These are phyloP conservation scores for Funneliformis mosseae DNA, from an alignment of 192 early-diverging fungal species.

Conservation along the genomic window DNA sequence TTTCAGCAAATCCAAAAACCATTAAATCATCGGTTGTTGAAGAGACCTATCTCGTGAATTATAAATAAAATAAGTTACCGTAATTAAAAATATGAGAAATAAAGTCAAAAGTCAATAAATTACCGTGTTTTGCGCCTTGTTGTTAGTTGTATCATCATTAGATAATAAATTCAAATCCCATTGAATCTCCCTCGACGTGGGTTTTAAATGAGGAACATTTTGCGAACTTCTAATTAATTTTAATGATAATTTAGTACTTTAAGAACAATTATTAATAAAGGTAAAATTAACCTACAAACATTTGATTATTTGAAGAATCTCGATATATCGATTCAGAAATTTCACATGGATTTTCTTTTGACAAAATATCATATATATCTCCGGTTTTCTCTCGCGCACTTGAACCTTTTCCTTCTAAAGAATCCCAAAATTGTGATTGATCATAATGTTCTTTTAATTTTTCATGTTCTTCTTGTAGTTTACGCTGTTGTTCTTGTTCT, in stretches of 20 bases:
- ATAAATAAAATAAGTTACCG: not conserved
- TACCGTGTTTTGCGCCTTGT: not conserved
- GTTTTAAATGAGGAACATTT: not conserved
- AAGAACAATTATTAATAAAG: not conserved
- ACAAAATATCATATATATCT: conserved; percentile 3
- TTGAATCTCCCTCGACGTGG: not conserved
- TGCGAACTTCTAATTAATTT: not conserved
- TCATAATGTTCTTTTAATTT: conserved; percentile 3
- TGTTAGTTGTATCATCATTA: not conserved
- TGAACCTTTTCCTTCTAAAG: conserved; percentile 11
- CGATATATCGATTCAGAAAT: not conserved
- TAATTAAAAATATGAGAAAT: not conserved
- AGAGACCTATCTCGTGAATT: not conserved
- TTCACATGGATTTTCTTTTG: not conserved
- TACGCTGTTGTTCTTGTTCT: conserved; percentile 14
- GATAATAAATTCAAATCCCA: conserved; percentile 20
- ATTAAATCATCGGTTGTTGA: not conserved
- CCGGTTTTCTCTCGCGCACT: not conserved
- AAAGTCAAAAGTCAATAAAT: not conserved
- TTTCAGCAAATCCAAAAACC: conserved; percentile 16
- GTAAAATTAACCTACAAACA: not conserved
- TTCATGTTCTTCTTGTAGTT: conserved; percentile 10
- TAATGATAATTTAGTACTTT: not conserved
- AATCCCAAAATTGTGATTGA: conserved; percentile 19
- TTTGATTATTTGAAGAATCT: not conserved